Percentiles rank a stretch among this genome's conserved stretches.
Conservation (phyloP, 352 stramenopile genomes). For the Blastocystis sp. region DNA sequence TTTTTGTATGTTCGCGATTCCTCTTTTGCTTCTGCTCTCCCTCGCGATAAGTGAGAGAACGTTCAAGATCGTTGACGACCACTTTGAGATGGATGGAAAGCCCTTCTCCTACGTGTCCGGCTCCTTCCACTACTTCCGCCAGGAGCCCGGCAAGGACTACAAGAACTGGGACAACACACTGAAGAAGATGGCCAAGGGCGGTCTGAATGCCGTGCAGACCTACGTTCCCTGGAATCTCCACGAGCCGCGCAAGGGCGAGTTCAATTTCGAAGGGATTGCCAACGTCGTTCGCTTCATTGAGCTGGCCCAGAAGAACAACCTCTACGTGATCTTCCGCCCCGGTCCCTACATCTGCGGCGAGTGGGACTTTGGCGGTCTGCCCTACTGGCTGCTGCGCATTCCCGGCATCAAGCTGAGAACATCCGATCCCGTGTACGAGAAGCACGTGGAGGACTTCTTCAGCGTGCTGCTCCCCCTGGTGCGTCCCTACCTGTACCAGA, state of each 20-base stretch:
- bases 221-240: constrained; percentile 77
- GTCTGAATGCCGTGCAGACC: constrained; percentile 76
- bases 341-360: constrained; percentile 78
- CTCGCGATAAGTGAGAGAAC: constrained; percentile 16
- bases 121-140: constrained; percentile 71
- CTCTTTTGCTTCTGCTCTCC: constrained; percentile 25
- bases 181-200: constrained; percentile 70
- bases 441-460: constrained; percentile 73
- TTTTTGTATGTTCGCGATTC: constrained; percentile 25
- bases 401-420: constrained; percentile 74
- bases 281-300: constrained; percentile 71
- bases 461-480: constrained; percentile 72
- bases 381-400: constrained; percentile 75
- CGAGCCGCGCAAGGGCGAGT: constrained; percentile 72
- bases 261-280: constrained; percentile 71
- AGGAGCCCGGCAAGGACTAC: constrained; percentile 60
- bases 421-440: constrained; percentile 73
- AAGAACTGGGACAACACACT: constrained; percentile 70
- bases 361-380: constrained; percentile 77
- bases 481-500: constrained; percentile 73
- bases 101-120: constrained; percentile 69
- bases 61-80: constrained; percentile 56
- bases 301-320: constrained; percentile 68
- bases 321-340: constrained; percentile 77
- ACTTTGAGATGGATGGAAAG: constrained; percentile 70